phyloP scores from a whole-genome alignment of 2,329 filamentous ascomycete species.

The Ophiostoma tasmaniense region DNA sequence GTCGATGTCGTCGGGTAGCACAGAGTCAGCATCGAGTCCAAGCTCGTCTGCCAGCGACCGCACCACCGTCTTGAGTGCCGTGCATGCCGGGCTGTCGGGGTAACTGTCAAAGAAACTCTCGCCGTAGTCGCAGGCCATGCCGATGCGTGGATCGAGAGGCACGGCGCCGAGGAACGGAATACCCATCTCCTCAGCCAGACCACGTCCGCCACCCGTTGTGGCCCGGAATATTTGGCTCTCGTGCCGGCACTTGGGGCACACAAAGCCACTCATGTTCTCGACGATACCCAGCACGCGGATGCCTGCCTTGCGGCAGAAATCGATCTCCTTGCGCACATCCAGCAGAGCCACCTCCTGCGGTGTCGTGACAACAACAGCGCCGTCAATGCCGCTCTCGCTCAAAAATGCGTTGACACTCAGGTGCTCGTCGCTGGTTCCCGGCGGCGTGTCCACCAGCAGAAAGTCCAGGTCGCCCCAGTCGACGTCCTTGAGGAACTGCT shows the following conservation, averaged over 20 bases:
- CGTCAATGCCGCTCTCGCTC: slow-evolving; percentile 85
- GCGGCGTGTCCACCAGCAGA: slow-evolving; percentile 87
- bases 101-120: slow-evolving; percentile 95
- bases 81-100: slow-evolving; percentile 84
- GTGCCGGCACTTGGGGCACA: slow-evolving; percentile 84
- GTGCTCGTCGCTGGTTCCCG: slow-evolving; percentile 92
- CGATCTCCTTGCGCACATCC: slow-evolving; percentile 93
- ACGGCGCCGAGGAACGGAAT: slow-evolving; percentile 86
- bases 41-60: slow-evolving; percentile 59
- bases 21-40: slow-evolving; percentile 50
- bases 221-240: slow-evolving; percentile 79
- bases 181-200: slow-evolving; percentile 73
- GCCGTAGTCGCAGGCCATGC: slow-evolving; percentile 93
- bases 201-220: slow-evolving; percentile 78
- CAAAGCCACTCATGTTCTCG: slow-evolving; percentile 97
- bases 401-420: slow-evolving; percentile 86
- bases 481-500: slow-evolving; percentile 95
- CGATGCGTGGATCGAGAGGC: slow-evolving; percentile 84
- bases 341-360: slow-evolving; percentile 89
- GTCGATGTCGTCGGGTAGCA: slow-evolving; percentile 37
- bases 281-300: slow-evolving; percentile 83
- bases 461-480: slow-evolving; percentile 96
- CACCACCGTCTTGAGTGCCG: slow-evolving; percentile 74
- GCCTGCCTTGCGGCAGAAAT: slow-evolving; percentile 91
- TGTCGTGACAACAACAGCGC: slow-evolving; percentile 86